Base-by-base conservation (phyloP, 305 asterid species). In the Galium porrigens region DNA sequence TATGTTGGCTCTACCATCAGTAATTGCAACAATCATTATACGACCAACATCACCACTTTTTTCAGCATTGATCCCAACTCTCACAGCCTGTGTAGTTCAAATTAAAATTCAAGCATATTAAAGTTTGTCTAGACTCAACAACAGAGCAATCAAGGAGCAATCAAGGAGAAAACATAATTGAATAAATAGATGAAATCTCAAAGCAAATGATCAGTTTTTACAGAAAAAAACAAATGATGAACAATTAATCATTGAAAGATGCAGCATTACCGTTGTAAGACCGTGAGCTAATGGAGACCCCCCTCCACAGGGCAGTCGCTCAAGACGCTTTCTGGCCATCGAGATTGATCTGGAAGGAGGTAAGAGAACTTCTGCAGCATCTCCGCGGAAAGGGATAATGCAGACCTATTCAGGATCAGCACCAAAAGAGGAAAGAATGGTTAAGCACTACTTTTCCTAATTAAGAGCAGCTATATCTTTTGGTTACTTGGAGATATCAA, bases 221-320 rank as follows among this genome's bases (percentile, higher is more conserved):
- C 14, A 25, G 20, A 29, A 22, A 14, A 22, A 11, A 9, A 62
- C 29, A 42, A 1, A 15, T 0, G 17, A 1, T 14, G 6, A 15
- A n/a, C 3, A 46, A 46, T 27, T 44, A 27, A n/a, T 63, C n/a
- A 29, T 2, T 14, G 10, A 32, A 29, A 30, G 3, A 58, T 9
- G 32, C 42, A 61, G 56, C 46, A 80, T 34, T 89, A 94, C 99
- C 80, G 90, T 89, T 34, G 96, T 89, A 68, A 94, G 99, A 49
- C 97, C 99, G 76, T 94, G 99, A 57, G 99, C 99, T 72, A 94
- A 89, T 56, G 99, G 99, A 73, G 99, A 94, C 69, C 99, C 97
- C 11, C 99, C 97, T 27, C 99, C 99, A 76, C 99, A 94, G 52
- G 99, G 99, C 75, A 94, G 96, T 77, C 95, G 87, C 84, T 94